phyloP scores from a whole-genome alignment of 306 rosid species.

The Arachis hypogaea region DNA sequence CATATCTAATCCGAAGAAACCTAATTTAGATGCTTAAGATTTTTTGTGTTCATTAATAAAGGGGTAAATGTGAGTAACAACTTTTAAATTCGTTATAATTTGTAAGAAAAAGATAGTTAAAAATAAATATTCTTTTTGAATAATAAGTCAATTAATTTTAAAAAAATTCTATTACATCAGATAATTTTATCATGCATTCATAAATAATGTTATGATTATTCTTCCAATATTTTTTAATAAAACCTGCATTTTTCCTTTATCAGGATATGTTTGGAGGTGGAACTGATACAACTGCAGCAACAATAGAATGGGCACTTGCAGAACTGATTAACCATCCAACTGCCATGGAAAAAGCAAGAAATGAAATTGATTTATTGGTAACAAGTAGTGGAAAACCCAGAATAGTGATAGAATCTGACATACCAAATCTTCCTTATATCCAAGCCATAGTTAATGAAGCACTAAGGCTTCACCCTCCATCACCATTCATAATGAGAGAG shows the following conservation, averaged over 20 bases:
- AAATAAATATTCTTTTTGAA: no score
- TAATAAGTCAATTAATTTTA: no score
- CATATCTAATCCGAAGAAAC: no score
- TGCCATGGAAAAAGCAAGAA: conserved; percentile 60
- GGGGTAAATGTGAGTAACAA: no score
- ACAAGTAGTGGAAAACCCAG: conserved; percentile 42
- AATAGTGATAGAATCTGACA: conserved; percentile 57
- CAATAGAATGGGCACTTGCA: conserved; percentile 60
- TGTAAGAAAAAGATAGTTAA: no score
- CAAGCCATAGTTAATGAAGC: conserved; percentile 75
- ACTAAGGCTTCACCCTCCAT: conserved; percentile 79
- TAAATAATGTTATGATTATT: no score
- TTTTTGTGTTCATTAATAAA: no score
- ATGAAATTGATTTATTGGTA: conserved; percentile 57
- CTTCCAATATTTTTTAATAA: no score
- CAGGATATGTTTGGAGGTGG: conserved; percentile 67
- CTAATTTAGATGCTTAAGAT: no score
- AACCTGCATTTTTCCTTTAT: not conserved
- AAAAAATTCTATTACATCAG: no score
- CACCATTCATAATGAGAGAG: conserved; percentile 64
- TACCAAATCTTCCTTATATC: conserved; percentile 61
- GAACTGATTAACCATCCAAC: conserved; percentile 72
- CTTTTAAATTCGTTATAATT: no score
- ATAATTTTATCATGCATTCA: no score
- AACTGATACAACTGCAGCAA: conserved; percentile 53